Evolutionary conservation across 2,329 filamentous ascomycete genomes (phyloP).

Genomic region (Beauveria varroae): DNA sequence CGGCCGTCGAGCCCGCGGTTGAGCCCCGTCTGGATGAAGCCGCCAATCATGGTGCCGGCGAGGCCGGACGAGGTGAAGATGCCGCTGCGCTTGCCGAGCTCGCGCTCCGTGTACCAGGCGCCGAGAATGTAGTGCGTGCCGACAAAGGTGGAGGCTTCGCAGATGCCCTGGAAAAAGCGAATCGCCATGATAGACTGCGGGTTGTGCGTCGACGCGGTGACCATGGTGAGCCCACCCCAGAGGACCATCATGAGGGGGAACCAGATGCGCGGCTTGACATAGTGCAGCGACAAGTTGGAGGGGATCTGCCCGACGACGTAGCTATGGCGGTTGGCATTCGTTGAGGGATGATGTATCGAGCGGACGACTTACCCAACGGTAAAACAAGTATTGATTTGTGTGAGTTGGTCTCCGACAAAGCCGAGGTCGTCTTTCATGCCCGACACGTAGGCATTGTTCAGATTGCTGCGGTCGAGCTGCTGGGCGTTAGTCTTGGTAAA

Average conservation of each 20-base stretch:
- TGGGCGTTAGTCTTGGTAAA: not conserved
- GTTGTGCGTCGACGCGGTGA: conserved; percentile 31
- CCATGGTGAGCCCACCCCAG: conserved; percentile 59
- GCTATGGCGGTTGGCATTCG: conserved; percentile 6
- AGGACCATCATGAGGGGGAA: conserved; percentile 56
- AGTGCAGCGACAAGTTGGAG: conserved; percentile 54
- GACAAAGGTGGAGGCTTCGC: conserved; percentile 32
- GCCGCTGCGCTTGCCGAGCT: conserved; percentile 55
- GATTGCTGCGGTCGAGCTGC: conserved; percentile 31
- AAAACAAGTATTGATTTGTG: conserved; percentile 30
- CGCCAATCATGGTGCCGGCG: conserved; percentile 44
- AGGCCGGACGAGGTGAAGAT: conserved; percentile 56
- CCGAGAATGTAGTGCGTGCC: conserved; percentile 37
- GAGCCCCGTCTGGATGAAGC: conserved; percentile 57
- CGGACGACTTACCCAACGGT: conserved; percentile 25
- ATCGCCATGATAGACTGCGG: conserved; percentile 31
- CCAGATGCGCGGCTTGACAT: conserved; percentile 55
- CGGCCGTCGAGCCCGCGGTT: conserved; percentile 35
- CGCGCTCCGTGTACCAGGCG: conserved; percentile 52
- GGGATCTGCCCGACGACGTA: conserved; percentile 52
- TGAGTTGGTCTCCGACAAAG: conserved; percentile 37
- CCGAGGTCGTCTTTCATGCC: conserved; percentile 31
- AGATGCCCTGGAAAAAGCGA: conserved; percentile 32
- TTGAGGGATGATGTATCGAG: not conserved
- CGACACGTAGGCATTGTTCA: conserved; percentile 31